Evolutionary conservation across 345 rosid genomes (phyloP).

Genomic region (Abelmoschus esculentus): DNA sequence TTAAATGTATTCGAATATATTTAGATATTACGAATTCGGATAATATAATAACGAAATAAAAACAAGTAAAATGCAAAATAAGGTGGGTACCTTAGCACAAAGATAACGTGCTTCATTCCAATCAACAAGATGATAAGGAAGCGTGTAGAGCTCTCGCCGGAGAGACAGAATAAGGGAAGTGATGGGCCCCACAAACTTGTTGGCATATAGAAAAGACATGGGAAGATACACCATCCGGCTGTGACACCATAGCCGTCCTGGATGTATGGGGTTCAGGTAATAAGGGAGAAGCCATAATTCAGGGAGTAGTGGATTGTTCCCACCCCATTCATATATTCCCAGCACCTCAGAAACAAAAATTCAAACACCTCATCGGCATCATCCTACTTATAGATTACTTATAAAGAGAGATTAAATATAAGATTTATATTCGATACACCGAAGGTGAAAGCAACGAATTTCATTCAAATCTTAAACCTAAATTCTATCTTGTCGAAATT

Average conservation of each 20-base stretch:
- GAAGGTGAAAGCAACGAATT: too few species aligned
- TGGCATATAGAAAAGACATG: conserved; percentile 59
- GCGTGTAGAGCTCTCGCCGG: conserved; percentile 41
- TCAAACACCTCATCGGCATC: not conserved
- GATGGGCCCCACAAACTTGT: conserved; percentile 44
- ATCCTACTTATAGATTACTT: not conserved
- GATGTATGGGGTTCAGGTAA: conserved; percentile 35
- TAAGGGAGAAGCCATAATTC: conserved; percentile 70
- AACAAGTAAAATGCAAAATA: too few species aligned
- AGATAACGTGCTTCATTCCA: conserved; percentile 44
- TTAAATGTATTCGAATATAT: too few species aligned
- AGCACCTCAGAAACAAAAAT: conserved; percentile 29
- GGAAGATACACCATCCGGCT: conserved; percentile 47
- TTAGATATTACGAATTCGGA: too few species aligned
- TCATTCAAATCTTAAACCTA: too few species aligned
- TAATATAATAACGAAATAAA: too few species aligned
- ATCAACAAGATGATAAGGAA: conserved; percentile 40
- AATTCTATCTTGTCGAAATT: too few species aligned
- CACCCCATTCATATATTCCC: conserved; percentile 73
- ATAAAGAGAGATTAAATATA: not conserved
- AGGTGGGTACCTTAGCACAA: conserved; percentile 37
- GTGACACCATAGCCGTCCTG: conserved; percentile 51
- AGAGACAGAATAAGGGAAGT: conserved; percentile 37
- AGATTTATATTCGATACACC: too few species aligned
- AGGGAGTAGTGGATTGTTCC: conserved; percentile 61